Conservation (phyloP, 768 basidiomycete species). For the Auricularia sp. region DNA sequence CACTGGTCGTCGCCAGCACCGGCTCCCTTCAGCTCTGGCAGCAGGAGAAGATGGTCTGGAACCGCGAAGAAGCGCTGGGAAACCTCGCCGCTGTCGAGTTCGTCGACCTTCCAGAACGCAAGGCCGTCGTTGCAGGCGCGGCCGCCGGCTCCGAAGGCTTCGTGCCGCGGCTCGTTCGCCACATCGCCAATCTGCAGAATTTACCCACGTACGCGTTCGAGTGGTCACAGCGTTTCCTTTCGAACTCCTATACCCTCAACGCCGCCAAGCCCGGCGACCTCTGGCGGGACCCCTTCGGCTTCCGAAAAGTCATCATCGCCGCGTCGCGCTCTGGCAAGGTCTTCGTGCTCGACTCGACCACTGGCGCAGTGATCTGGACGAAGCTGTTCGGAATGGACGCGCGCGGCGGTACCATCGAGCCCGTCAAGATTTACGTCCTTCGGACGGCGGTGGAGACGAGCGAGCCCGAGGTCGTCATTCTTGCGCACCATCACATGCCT, state of each 20-base stretch:
- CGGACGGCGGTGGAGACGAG: slow-evolving; percentile 35
- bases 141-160: slow-evolving; percentile 36
- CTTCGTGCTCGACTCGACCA: slow-evolving; percentile 72
- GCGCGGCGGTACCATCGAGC: slow-evolving; percentile 45
- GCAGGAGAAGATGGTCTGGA: slow-evolving; percentile 53
- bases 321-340: slow-evolving; percentile 66
- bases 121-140: slow-evolving; percentile 23
- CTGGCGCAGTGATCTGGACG: slow-evolving; percentile 71
- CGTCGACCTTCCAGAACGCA: slow-evolving; percentile 64
- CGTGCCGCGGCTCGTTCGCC: slow-evolving; percentile 39
- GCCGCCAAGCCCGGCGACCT: slow-evolving; percentile 29
- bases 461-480: slow-evolving; percentile 47
- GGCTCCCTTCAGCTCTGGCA: slow-evolving; percentile 72
- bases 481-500: slow-evolving; percentile 49
- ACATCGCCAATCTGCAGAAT: slow-evolving; percentile 49
- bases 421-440: slow-evolving; percentile 50
- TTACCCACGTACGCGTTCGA: slow-evolving; percentile 58
- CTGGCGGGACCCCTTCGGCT: slow-evolving; percentile 72
- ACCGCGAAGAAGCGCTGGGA: slow-evolving; percentile 70
- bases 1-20: slow-evolving; percentile 59
- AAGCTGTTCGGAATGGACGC: slow-evolving; percentile 57
- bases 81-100: slow-evolving; percentile 53
- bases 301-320: slow-evolving; percentile 70
- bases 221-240: slow-evolving; percentile 63
- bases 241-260: slow-evolving; percentile 42